phyloP scores from a whole-genome alignment of 2,329 filamentous ascomycete genomes.

The Calonectria hawksworthii region DNA sequence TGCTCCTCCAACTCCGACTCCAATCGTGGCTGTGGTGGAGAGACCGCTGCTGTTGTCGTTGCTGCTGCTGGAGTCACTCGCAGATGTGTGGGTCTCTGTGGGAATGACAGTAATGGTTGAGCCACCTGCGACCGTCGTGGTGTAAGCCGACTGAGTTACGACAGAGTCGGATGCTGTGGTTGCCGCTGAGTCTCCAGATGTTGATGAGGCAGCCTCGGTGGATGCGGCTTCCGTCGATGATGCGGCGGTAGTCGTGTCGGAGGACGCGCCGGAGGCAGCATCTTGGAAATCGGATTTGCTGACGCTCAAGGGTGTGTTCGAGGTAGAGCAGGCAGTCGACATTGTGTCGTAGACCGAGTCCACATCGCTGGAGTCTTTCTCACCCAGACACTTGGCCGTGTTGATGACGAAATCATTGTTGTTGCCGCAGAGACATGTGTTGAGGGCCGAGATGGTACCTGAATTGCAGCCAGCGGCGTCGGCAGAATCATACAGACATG shows the following conservation, averaged over 20 bases:
- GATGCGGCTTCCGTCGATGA: neutral
- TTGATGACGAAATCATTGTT: conserved; percentile 63
- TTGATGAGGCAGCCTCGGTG: conserved; percentile 3
- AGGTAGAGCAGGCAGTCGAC: conserved; percentile 58
- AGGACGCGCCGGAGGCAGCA: conserved; percentile 27
- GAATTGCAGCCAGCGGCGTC: conserved; percentile 57
- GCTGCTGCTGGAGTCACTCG: neutral
- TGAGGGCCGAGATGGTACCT: conserved; percentile 53
- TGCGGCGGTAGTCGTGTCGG: neutral
- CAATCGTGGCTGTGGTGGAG: conserved; percentile 54
- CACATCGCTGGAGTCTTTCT: conserved; percentile 52
- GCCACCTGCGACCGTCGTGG: conserved; percentile 29
- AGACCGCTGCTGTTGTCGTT: conserved; percentile 40
- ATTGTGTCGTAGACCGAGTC: conserved; percentile 60
- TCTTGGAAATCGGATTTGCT: conserved; percentile 57
- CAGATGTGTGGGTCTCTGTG: conserved; percentile 21
- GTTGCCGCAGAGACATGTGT: conserved; percentile 65
- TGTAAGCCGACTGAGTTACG: conserved; percentile 8
- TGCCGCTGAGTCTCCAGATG: conserved; percentile 9
- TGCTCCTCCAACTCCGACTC: conserved; percentile 56
- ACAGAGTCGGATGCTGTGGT: conserved; percentile 8
- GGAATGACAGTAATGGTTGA: conserved; percentile 27
- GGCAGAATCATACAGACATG: conserved; percentile 60
- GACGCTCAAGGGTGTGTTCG: conserved; percentile 59
- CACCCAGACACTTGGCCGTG: conserved; percentile 61